These are phyloP conservation scores for Aspergillus novofumigatus DNA, from an alignment of 2,329 filamentous ascomycete genomes.

Conservation along the genomic window DNA sequence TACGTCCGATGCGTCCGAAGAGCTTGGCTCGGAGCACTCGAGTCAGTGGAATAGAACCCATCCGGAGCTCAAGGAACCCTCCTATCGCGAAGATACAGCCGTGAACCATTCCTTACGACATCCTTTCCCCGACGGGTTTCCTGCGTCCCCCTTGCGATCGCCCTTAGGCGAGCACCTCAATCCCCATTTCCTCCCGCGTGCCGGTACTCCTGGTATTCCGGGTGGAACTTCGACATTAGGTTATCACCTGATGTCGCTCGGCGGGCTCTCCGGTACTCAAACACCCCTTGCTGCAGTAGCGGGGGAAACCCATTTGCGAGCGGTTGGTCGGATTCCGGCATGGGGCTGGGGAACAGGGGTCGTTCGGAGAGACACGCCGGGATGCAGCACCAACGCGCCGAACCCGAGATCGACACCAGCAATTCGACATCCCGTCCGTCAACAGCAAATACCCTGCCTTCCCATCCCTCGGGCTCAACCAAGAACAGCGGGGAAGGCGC, in stretches of 20 bases:
- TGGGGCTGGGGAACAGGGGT: conserved; percentile 17
- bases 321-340: conserved; percentile 32
- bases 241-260: conserved; percentile 46
- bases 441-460: conserved; percentile 37
- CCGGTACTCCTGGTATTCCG: conserved; percentile 45
- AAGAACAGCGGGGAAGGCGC: conserved; percentile 23
- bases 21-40: conserved; percentile 25
- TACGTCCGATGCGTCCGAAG: conserved; percentile 34
- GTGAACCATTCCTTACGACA: conserved; percentile 27
- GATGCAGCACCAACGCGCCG: conserved; percentile 22
- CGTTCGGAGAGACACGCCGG: conserved; percentile 12
- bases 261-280: conserved; percentile 46
- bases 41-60: conserved; percentile 15
- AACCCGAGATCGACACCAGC: conserved; percentile 33
- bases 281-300: conserved; percentile 47
- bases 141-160: conserved; percentile 32
- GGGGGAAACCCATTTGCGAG: conserved; percentile 39
- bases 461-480: conserved; percentile 28
- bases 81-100: conserved; percentile 28
- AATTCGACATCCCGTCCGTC: conserved; percentile 41
- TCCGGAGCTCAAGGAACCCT: conserved; percentile 23
- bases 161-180: conserved; percentile 37
- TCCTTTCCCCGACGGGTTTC: conserved; percentile 24
- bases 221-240: conserved; percentile 48
- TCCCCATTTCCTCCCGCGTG: conserved; percentile 41